A percentile compares a stretch with the other conserved stretches of the same genome.
These are phyloP conservation scores for Arthrobotrys iridis DNA, from an alignment of 2,329 filamentous ascomycete species.

Conservation along the genomic window DNA sequence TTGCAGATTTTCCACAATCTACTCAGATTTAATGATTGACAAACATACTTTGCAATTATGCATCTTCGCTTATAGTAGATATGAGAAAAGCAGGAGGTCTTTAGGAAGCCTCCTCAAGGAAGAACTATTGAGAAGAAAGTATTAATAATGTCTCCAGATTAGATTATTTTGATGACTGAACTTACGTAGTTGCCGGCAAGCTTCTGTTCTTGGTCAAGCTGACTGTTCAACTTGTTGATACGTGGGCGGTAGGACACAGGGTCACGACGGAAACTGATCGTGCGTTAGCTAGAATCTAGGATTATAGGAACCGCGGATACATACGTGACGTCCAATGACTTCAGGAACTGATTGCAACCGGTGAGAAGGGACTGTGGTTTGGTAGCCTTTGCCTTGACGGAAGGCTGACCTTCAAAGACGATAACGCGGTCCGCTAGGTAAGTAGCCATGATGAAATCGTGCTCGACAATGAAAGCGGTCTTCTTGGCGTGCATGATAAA, in stretches of 20 bases:
- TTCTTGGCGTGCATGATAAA: slow-evolving; percentile 99
- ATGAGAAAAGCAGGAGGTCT: slow-evolving; percentile 11
- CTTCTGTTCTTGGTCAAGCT: slow-evolving; percentile 99
- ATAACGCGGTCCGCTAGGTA: slow-evolving; percentile 92
- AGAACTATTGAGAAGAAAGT: slow-evolving; percentile 73
- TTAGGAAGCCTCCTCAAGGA: slow-evolving; percentile 84
- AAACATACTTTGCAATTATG: slow-evolving; percentile 30
- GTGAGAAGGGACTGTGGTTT: slow-evolving; percentile 89
- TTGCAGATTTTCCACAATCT: background rate
- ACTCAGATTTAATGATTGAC: background rate
- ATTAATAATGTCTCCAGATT: slow-evolving; percentile 25
- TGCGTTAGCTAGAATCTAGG: slow-evolving; percentile 7
- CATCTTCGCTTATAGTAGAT: slow-evolving; percentile 7
- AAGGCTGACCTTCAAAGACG: slow-evolving; percentile 95
- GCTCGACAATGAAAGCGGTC: slow-evolving; percentile 98
- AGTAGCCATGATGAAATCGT: slow-evolving; percentile 98
- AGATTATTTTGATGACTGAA: slow-evolving; percentile 56
- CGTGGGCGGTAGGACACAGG: slow-evolving; percentile 94
- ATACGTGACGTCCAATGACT: slow-evolving; percentile 89
- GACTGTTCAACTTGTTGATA: slow-evolving; percentile 96
- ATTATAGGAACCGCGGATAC: background rate
- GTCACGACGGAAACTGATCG: slow-evolving; percentile 81
- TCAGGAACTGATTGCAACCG: slow-evolving; percentile 95
- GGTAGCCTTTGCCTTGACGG: slow-evolving; percentile 87
- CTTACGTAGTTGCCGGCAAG: slow-evolving; percentile 86